Percentiles rank a stretch among this genome's conserved stretches.
phyloP scores from a whole-genome alignment of 2,329 filamentous ascomycete genomes.

The Nigrospora osmanthi region DNA sequence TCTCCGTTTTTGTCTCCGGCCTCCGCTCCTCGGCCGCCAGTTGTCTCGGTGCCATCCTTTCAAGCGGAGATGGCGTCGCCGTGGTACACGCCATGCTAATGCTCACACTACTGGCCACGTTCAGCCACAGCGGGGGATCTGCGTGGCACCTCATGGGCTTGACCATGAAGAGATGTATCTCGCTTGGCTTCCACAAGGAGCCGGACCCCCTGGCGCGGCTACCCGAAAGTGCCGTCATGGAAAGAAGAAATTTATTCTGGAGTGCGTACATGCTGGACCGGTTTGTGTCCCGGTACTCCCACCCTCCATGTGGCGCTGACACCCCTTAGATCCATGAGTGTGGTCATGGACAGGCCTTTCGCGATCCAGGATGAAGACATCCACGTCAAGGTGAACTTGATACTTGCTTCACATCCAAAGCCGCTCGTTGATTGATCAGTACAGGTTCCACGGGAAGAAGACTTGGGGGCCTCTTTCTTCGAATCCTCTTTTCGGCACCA shows the following conservation, averaged over 20 bases:
- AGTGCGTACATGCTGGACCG: conserved; percentile 4
- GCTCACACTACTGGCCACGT: conserved; percentile 15
- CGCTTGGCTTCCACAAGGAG: conserved; percentile 17
- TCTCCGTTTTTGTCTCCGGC: neutral
- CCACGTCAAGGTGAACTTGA: neutral
- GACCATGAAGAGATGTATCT: conserved; percentile 20
- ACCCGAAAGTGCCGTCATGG: neutral
- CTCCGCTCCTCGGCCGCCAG: conserved; percentile 3
- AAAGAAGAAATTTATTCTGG: conserved; percentile 5
- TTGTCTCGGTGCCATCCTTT: neutral
- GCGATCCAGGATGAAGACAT: conserved; percentile 2
- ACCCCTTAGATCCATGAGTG: neutral
- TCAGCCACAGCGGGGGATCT: conserved; percentile 15
- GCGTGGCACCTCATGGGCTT: conserved; percentile 21
- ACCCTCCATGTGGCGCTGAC: too few species aligned
- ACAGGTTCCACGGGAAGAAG: neutral
- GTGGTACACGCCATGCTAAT: conserved; percentile 4
- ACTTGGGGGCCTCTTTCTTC: neutral
- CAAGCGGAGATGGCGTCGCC: neutral
- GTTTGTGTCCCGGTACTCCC: neutral
- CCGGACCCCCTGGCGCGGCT: conserved; percentile 1
- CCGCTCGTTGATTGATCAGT: too few species aligned
- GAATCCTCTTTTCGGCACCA: neutral
- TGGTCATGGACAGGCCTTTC: conserved; percentile 3
- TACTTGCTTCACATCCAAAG: too few species aligned